Base-by-base conservation (phyloP, 2,329 filamentous ascomycete species). In the Phyllosticta citrichinensis region DNA sequence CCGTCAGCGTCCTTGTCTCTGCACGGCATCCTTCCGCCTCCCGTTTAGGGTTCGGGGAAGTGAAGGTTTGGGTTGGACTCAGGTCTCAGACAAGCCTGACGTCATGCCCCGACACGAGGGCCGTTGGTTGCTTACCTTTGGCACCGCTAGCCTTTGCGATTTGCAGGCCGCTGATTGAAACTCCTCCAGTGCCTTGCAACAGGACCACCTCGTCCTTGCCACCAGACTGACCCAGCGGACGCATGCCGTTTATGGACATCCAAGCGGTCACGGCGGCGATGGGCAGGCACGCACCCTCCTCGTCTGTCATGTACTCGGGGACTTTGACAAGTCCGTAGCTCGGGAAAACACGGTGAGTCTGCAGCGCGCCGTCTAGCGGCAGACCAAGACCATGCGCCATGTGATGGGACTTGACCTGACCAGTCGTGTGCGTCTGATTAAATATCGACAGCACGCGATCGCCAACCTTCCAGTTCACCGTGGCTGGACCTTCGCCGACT, bases 391-490 rank as follows among this genome's bases (percentile, higher is more conserved):
- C 84, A 3, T 76, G 78, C 0, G 73, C 73, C 70, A 88, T 76
- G 65, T 86, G 77, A 19, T 76, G 74, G 57, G 79, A 80, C 24
- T 77, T 76, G 62, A 87, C 75, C 68, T 85, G 82, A n/a, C 85
- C 85, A 3, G 77, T 79, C 58, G 84, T 73, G 66, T 80, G 77
- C n/a, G 75, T 76, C 27, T 77, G 76, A 30, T 81, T 81, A 72
- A 88, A 89, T 57, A 82, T 87, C 20, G 81, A 81, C 60, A 87
- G 78, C 50, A 90, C 86, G n/a, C 85, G 82, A 62, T 87, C 82
- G 62, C 86, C 86, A 17, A 75, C 72, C 59, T 78, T 76, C 75
- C 82, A 83, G 5, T 74, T 73, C 52, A 70, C 65, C 2, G 72
- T 74, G 5, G 75, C 71, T 51, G 67, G 62, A 2, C 73, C 75